These are phyloP conservation scores for Leccinum disarticulatum DNA, from an alignment of 768 basidiomycete species.

Conservation along the genomic window DNA sequence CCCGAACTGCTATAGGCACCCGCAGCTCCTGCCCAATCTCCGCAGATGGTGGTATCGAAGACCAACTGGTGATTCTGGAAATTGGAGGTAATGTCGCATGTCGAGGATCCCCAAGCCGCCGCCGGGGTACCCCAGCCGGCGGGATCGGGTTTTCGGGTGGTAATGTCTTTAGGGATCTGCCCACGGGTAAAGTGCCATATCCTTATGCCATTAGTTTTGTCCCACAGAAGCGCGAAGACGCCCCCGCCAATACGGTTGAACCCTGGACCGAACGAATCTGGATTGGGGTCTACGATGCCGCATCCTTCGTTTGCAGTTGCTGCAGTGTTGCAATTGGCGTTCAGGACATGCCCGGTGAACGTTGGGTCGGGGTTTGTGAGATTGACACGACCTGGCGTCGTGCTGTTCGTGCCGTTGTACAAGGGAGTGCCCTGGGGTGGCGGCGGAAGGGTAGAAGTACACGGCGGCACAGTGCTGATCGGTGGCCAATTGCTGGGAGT, in stretches of 20 bases:
- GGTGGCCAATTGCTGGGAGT: too few relatives aligned
- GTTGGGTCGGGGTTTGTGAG: neutral
- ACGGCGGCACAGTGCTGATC: neutral
- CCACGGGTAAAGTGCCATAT: slow-evolving; percentile 56
- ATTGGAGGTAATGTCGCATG: slow-evolving; percentile 48
- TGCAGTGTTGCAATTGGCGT: slow-evolving; percentile 41
- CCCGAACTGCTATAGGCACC: slow-evolving; percentile 22
- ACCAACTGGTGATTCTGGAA: slow-evolving; percentile 52
- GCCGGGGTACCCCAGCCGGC: slow-evolving; percentile 49
- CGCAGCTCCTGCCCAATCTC: slow-evolving; percentile 25
- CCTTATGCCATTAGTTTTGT: slow-evolving; percentile 43
- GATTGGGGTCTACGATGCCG: slow-evolving; percentile 40
- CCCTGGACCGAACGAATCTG: slow-evolving; percentile 39
- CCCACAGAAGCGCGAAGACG: slow-evolving; percentile 60
- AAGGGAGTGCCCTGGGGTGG: neutral
- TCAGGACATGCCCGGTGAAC: slow-evolving; percentile 26
- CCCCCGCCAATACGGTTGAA: slow-evolving; percentile 43
- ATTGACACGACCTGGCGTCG: neutral
- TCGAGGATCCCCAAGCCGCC: slow-evolving; percentile 48
- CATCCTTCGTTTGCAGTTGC: slow-evolving; percentile 47
- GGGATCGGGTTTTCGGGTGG: slow-evolving; percentile 41
- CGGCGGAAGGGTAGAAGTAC: neutral
- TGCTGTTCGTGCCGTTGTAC: neutral
- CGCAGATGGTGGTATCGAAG: slow-evolving; percentile 36
- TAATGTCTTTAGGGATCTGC: slow-evolving; percentile 52